Conservation (phyloP, 2,329 filamentous ascomycete species). For the Xylariales sp. region DNA sequence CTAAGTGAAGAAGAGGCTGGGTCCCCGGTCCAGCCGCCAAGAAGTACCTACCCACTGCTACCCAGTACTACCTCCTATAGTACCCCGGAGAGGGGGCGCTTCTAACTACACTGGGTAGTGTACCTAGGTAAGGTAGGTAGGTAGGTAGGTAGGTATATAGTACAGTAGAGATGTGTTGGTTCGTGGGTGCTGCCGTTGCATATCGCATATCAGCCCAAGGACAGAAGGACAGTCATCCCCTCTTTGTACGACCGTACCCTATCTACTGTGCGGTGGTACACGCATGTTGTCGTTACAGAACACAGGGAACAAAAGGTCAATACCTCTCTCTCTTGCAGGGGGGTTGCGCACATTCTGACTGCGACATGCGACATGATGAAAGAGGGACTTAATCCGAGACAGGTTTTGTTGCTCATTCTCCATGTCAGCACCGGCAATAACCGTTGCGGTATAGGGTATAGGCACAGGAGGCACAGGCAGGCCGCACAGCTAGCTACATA, state of each 20-base stretch:
- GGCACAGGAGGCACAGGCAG: slow-evolving; percentile 4
- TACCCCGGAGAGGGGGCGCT: slow-evolving; percentile 5
- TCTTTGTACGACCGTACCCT: slow-evolving; percentile 11
- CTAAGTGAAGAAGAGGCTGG: slow-evolving; percentile 25
- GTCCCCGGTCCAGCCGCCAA: slow-evolving; percentile 11
- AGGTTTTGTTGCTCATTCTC: slow-evolving; percentile 23
- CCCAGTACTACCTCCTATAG: background rate
- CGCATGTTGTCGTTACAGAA: slow-evolving; percentile 18
- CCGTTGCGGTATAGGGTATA: slow-evolving; percentile 22
- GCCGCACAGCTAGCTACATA: no score
- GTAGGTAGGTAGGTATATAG: no score
- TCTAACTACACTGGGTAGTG: background rate
- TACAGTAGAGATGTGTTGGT: background rate
- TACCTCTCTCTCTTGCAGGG: slow-evolving; percentile 3
- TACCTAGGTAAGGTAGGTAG: no score
- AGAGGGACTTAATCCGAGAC: slow-evolving; percentile 34
- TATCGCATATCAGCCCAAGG: slow-evolving; percentile 30
- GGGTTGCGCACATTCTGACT: slow-evolving; percentile 22
- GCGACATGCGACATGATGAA: slow-evolving; percentile 33
- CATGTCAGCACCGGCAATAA: slow-evolving; percentile 29
- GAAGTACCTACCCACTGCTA: slow-evolving; percentile 1
- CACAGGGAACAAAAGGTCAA: slow-evolving; percentile 11
- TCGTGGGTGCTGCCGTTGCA: background rate
- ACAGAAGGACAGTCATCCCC: slow-evolving; percentile 9
- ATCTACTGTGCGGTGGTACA: no score